Evolutionary conservation across 208 protist species (phyloP), one percentile per base, ranked within the genome.

Genomic region (Leptomonas pyrrhocoris): DNA sequence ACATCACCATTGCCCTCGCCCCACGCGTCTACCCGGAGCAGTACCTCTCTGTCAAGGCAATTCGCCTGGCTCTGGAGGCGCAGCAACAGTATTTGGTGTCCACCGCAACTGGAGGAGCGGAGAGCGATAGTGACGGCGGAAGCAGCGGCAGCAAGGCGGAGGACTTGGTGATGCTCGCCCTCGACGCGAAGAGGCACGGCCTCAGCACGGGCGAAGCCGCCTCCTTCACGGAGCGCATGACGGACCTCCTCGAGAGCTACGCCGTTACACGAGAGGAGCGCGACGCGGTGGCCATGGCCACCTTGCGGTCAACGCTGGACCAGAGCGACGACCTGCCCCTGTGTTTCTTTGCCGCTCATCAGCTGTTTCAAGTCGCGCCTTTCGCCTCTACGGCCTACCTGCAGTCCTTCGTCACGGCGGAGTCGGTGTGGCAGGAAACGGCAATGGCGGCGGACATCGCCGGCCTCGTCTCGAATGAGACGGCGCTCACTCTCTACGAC

Each of bases 11-110:
- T 19, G 82, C 82, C n/a, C 62, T 96, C 11, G 73, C 87, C 1
- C 88, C 92, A 11, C 59, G 62, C 19, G 55, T 94, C n/a, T 85
- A 81, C 56, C 73, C 81, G 1, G 89, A 96, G 78, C 80, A 94
- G 42, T 92, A 85, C 64, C 66, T 94, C 38, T 93, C 88, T 8
- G 80, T 93, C 19, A 89, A 86, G 57, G 92, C 80, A 2, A 75
- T 96, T 55, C 92, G 92, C 8, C 63, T 90, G 12, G 79, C 71
- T 8, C 65, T 93, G 54, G 56, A 72, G 27, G 30, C 21, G 4
- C 68, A 58, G n/a, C 58, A 57, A 21, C 23, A 46, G 40, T 25
- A 25, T 55, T n/a, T 36, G 23, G 49, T 45, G 9, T 51, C 23
- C 28, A 56, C 50, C 27, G 31, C 46, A 16, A 61, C n/a, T 2